Conservation (phyloP, 2,329 filamentous ascomycete genomes). For the Elsinoe perseae region DNA sequence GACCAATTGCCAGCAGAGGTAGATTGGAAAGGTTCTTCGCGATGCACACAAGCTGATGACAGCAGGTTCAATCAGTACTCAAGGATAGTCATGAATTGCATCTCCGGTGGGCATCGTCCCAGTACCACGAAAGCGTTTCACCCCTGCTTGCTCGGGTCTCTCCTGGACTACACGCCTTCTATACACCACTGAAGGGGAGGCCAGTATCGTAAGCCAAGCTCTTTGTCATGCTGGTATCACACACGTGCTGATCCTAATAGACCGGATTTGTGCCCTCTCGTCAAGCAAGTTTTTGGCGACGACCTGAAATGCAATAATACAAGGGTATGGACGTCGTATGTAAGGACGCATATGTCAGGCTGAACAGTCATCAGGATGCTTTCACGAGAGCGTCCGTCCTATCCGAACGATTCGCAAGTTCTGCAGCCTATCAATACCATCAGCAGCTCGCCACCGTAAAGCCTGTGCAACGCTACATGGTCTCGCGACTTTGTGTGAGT, state of each 20-base stretch:
- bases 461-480: background rate
- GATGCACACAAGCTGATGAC: slow-evolving; percentile 16
- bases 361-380: slow-evolving; percentile 17
- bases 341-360: background rate
- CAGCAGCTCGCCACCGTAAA: slow-evolving; percentile 52
- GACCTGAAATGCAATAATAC: slow-evolving; percentile 48
- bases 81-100: slow-evolving; percentile 63
- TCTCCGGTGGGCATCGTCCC: slow-evolving; percentile 65
- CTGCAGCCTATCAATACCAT: slow-evolving; percentile 63
- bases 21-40: slow-evolving; percentile 16
- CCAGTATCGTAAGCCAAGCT: background rate
- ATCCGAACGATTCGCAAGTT: slow-evolving; percentile 54
- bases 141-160: slow-evolving; percentile 69
- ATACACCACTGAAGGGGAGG: slow-evolving; percentile 49
- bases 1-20: slow-evolving; percentile 66
- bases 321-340: slow-evolving; percentile 32
- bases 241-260: background rate
- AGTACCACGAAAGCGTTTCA: slow-evolving; percentile 50
- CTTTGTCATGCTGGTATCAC: background rate
- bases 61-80: slow-evolving; percentile 55
- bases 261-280: slow-evolving; percentile 24
- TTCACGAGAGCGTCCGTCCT: slow-evolving; percentile 40
- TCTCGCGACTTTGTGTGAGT: slow-evolving; percentile 9
- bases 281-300: slow-evolving; percentile 51
- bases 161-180: slow-evolving; percentile 75